Conservation (phyloP, 352 stramenopile species). For the Phytophthora boehmeriae region DNA sequence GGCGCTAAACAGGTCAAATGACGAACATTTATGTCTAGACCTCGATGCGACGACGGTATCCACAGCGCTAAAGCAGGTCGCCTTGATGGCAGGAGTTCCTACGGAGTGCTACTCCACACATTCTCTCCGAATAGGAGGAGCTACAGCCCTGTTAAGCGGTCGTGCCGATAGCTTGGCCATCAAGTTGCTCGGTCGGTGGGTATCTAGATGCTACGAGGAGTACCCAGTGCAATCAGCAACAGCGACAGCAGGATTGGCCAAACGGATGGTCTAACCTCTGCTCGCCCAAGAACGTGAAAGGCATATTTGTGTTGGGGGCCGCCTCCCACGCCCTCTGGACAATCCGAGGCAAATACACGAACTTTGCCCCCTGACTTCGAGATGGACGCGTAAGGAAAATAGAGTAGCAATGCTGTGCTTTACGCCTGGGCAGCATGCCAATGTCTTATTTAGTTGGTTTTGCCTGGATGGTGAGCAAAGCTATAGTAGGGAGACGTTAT, state of each 20-base stretch:
- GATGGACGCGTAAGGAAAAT: too few relatives aligned
- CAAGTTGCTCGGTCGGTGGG: slow-evolving; percentile 21
- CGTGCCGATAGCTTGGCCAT: slow-evolving; percentile 11
- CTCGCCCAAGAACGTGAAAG: neutral
- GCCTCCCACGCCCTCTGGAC: neutral
- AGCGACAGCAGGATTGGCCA: neutral
- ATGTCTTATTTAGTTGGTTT: too few relatives aligned
- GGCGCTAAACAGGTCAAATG: neutral
- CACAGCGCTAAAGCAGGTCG: neutral
- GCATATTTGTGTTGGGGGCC: neutral
- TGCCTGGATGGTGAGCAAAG: too few relatives aligned
- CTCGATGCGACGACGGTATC: neutral
- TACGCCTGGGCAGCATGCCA: too few relatives aligned
- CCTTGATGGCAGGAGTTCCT: neutral
- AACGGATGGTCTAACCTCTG: neutral
- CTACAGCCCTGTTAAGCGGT: slow-evolving; percentile 12
- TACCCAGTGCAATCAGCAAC: slow-evolving; percentile 10
- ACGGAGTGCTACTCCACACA: slow-evolving; percentile 15
- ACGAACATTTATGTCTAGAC: neutral
- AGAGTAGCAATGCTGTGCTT: too few relatives aligned
- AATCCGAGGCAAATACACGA: too few relatives aligned
- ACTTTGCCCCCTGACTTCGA: too few relatives aligned
- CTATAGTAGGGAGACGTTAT: too few relatives aligned
- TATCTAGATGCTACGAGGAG: slow-evolving; percentile 15
- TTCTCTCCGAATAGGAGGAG: slow-evolving; percentile 18